These are phyloP conservation scores for Pseudogymnoascus sp. DNA, from an alignment of 2,329 filamentous ascomycete genomes.

Conservation along the genomic window DNA sequence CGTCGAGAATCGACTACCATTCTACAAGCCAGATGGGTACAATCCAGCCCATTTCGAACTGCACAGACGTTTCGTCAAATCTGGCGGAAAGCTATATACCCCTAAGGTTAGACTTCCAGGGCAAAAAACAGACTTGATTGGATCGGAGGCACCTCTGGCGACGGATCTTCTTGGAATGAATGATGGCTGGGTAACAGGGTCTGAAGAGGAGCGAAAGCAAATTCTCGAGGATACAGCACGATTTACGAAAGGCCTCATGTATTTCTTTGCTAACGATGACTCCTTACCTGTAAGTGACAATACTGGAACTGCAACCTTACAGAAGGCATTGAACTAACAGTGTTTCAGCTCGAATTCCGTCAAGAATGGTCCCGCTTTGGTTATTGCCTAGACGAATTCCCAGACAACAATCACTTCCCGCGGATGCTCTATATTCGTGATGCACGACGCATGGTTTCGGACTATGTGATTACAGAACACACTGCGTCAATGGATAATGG, in stretches of 20 bases:
- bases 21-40: constrained; percentile 22
- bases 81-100: constrained; percentile 13
- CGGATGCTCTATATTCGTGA: constrained; percentile 28
- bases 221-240: constrained; percentile 16
- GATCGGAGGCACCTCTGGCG: constrained; percentile 20
- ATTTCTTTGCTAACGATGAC: background rate
- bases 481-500: constrained; percentile 18
- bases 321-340: background rate
- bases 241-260: background rate
- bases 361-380: constrained; percentile 23
- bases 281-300: background rate
- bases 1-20: constrained; percentile 16
- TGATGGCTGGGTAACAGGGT: constrained; percentile 18
- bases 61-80: background rate
- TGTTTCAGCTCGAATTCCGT: constrained; percentile 1
- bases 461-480: constrained; percentile 25
- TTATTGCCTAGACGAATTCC: constrained; percentile 27
- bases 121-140: constrained; percentile 20
- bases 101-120: constrained; percentile 17
- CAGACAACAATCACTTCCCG: constrained; percentile 26
- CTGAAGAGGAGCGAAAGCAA: constrained; percentile 15
- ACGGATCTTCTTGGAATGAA: constrained; percentile 25
- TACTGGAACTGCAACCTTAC: background rate
- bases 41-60: constrained; percentile 20
- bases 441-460: constrained; percentile 24